Evolutionary conservation across 768 basidiomycete genomes (phyloP).

Genomic region (Boletus barrowsii): DNA sequence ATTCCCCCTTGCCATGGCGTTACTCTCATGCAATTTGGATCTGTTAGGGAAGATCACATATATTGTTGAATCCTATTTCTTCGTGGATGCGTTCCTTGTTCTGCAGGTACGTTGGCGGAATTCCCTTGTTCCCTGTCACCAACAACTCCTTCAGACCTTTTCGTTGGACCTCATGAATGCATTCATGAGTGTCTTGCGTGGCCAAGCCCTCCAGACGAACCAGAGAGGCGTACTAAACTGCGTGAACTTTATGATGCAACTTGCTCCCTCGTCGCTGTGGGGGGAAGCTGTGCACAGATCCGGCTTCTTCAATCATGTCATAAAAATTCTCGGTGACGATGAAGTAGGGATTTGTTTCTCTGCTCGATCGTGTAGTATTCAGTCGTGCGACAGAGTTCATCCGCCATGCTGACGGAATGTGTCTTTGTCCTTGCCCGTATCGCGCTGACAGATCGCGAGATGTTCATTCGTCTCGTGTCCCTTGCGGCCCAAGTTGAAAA

Average conservation of each 20-base stretch:
- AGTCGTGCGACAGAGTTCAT: constrained; percentile 25
- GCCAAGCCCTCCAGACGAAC: constrained; percentile 50
- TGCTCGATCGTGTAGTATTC: constrained; percentile 3
- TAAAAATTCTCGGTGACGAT: constrained; percentile 60
- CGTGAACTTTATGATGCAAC: constrained; percentile 59
- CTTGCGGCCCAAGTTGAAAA: constrained; percentile 51
- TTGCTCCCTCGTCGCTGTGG: constrained; percentile 64
- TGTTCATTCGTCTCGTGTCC: constrained; percentile 70
- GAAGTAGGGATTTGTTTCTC: constrained; percentile 45
- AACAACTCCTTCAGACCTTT: constrained; percentile 40
- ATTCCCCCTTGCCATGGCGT: constrained; percentile 57
- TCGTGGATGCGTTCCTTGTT: constrained; percentile 63
- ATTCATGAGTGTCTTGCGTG: constrained; percentile 48
- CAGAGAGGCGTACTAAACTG: constrained; percentile 60
- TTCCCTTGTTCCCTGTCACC: background rate
- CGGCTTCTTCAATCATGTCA: constrained; percentile 63
- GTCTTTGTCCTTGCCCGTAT: constrained; percentile 76
- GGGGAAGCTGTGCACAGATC: constrained; percentile 70
- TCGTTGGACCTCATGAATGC: constrained; percentile 58
- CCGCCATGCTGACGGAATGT: constrained; percentile 56
- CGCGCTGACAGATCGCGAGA: constrained; percentile 56
- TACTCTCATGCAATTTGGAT: constrained; percentile 70
- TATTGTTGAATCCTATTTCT: constrained; percentile 74
- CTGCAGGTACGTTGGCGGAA: constrained; percentile 51
- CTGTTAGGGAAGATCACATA: constrained; percentile 63